Base-by-base conservation (phyloP, 495 filamentous ascomycete species). In the Achaetomiella virescens region DNA sequence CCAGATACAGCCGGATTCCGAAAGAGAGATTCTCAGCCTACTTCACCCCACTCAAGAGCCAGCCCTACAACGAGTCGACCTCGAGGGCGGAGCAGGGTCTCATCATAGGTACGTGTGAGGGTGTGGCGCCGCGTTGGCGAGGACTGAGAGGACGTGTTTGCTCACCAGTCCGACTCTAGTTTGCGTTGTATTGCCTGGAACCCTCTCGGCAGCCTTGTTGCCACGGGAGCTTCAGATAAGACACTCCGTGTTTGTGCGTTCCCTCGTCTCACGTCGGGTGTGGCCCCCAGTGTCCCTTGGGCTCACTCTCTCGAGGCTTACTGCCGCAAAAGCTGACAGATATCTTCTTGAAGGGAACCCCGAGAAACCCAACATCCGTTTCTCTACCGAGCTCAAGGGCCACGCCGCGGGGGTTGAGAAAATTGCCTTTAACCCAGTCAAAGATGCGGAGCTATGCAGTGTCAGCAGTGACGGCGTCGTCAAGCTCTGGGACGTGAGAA, bases 401-500 rank as follows among this genome's bases (percentile, higher is more conserved):
- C 89, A 95, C 67, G 70, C 79, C 2, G 84, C 82, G 10, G 77
- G 75, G 8, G 85, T 97, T 17, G 92, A 97, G 70, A 87, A 89
- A 57, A 86, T 97, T 2, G 81, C 87, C 5, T 98, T 95, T 74
- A 91, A 96, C 62, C 93, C 93, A 2, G 80, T 81, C 6, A 89
- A 87, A 60, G 91, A 97, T 59, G 86, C 88, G 6, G 90, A 95
- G 69, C 73, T 98, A 5, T 91, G 88, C 38, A 96, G 89, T 61
- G 84, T 90, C 59, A 88, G 88, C 21, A 80, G 76, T 11, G 93
- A 97, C 69, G 91, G 91, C 1, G 85, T 86, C 15, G 87, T 95
- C 56, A 83, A 87, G 57, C 84, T 98, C 60, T 98, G 93, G 93
- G 95, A 98, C 56, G 89, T 95, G 17, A 80, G 91, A 59, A 88